Conservation (phyloP, 768 basidiomycete species). For the Phylloporus sp. region DNA sequence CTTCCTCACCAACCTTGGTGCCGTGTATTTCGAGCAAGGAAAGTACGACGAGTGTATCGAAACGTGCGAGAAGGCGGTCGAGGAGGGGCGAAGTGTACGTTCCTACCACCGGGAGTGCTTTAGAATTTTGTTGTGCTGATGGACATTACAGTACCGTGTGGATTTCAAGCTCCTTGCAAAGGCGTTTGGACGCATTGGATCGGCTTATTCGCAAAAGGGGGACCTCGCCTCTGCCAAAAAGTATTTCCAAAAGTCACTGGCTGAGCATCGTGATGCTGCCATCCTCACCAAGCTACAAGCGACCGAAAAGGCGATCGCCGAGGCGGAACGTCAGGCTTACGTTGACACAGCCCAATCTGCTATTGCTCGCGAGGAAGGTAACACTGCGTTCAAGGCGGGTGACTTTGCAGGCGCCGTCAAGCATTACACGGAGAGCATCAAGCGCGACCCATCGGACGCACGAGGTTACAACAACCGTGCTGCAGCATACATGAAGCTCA, state of each 20-base stretch:
- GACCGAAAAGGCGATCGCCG: constrained; percentile 70
- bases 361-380: constrained; percentile 86
- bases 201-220: constrained; percentile 74
- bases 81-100: constrained; percentile 79
- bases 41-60: constrained; percentile 90
- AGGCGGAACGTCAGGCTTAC: constrained; percentile 77
- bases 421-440: constrained; percentile 92
- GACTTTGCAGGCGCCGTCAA: constrained; percentile 91
- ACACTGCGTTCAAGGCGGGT: constrained; percentile 84
- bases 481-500: constrained; percentile 94
- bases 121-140: neutral
- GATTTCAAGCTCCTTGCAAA: constrained; percentile 97
- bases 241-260: constrained; percentile 88
- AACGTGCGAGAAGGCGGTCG: constrained; percentile 92
- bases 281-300: constrained; percentile 87
- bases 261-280: constrained; percentile 94
- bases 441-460: constrained; percentile 86
- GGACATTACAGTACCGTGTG: constrained; percentile 58
- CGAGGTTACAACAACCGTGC: constrained; percentile 97
- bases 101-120: neutral
- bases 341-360: constrained; percentile 82
- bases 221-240: constrained; percentile 79
- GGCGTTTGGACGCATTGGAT: constrained; percentile 85
- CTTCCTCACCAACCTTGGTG: constrained; percentile 86
- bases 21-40: constrained; percentile 90